A percentile compares a stretch with the other conserved stretches of the same genome.
Evolutionary conservation across 2,329 filamentous ascomycete genomes (phyloP).

Genomic region (Phialophora macrospora): DNA sequence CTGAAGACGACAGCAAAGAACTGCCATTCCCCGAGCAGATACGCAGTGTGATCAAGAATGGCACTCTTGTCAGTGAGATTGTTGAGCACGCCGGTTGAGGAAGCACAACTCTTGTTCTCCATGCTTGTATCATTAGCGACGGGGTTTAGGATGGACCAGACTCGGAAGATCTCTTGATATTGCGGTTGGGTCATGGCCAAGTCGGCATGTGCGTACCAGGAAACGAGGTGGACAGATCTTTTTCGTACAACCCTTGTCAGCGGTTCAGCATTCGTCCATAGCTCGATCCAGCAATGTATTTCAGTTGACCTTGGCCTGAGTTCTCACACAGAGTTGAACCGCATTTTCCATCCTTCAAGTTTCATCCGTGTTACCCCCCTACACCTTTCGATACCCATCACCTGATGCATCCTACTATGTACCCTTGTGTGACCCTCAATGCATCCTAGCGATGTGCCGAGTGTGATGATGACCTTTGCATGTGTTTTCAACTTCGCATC

Average conservation of each 20-base stretch:
- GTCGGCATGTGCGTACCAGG: not conserved
- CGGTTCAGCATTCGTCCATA: not conserved
- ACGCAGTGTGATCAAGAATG: constrained; percentile 76
- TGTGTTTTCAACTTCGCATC: no score
- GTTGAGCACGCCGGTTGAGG: constrained; percentile 83
- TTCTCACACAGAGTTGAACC: not conserved
- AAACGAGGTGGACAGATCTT: constrained; percentile 6
- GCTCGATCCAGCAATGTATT: not conserved
- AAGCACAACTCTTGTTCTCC: constrained; percentile 1
- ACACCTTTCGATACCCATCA: no score
- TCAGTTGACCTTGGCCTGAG: not conserved
- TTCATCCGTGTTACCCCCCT: no score
- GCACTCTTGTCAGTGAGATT: constrained; percentile 85
- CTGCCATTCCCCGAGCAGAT: constrained; percentile 88
- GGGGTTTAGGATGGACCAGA: constrained; percentile 11
- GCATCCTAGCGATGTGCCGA: no score
- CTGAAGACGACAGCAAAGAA: constrained; percentile 81
- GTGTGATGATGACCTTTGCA: no score
- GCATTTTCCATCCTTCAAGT: no score
- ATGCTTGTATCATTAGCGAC: constrained; percentile 30
- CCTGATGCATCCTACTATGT: no score
- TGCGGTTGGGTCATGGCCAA: not conserved
- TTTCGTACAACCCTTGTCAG: not conserved
- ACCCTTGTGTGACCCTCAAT: no score
- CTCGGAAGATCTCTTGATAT: not conserved